Evolutionary conservation across 352 stramenopile genomes (phyloP), one percentile per base, ranked within the genome.

Genomic region (Peronosclerospora sorghi): DNA sequence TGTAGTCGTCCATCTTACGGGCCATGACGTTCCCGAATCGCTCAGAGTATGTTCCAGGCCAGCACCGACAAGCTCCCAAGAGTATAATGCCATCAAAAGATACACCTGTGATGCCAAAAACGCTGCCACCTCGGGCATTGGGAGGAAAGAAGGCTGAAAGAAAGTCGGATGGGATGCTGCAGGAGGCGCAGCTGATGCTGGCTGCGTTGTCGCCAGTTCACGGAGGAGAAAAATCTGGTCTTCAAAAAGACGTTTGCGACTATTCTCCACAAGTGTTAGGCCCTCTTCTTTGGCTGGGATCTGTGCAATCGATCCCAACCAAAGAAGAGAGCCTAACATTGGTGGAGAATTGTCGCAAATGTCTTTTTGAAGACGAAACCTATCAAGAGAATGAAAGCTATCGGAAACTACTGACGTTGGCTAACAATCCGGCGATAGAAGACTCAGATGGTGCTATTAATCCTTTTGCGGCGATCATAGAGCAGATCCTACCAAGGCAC

Each of bases 1-100:
- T n/a, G n/a, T n/a, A n/a, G n/a, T n/a, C n/a, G n/a, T n/a, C n/a
- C n/a, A n/a, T n/a, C n/a, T n/a, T n/a, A n/a, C n/a, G 36, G 35
- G 19, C 17, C 41, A 86, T 84, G 72, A 79, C 74, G 55, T 62
- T 85, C 14, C 72, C 74, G 13, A 84, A 85, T 48, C 69, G 64
- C 24, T 3, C 32, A 36, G 59, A 60, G 36, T 86, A 84, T 59
- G 56, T 41, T 62, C 28, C 28, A 10, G 63, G 66, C 18, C 62
- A 76, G 30, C 65, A 70, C 45, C 60, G 63, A 19, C 35, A 35
- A 36, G 44, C 61, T 36, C 51, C 35, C 9, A 73, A 73, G 41
- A 54, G 48, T 43, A 9, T 32, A 24, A 26, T 9, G 30, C 38
- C 20, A n/a, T 28, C 36, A 42, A 10, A 20, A 47, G 21, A 7